Conservation (phyloP, 2,329 filamentous ascomycete species). For the Penicillium sp. region DNA sequence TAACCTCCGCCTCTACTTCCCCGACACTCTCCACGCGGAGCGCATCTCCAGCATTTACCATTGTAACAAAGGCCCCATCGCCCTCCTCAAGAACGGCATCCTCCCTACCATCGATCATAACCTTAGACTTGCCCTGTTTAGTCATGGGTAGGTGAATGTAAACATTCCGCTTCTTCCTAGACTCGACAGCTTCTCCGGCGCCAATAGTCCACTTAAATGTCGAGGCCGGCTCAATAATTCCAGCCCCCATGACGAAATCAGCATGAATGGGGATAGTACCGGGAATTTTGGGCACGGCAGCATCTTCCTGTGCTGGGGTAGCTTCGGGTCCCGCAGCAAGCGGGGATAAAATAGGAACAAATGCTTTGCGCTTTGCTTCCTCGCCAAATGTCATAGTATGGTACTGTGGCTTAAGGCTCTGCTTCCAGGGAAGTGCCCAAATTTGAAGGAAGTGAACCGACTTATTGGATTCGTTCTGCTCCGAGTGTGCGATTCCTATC, state of each 20-base stretch:
- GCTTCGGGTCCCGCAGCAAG: conserved; percentile 66
- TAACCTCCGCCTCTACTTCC: conserved; percentile 67
- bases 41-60: conserved; percentile 63
- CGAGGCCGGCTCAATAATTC: conserved; percentile 65
- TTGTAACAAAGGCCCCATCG: conserved; percentile 74
- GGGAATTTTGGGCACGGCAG: conserved; percentile 60
- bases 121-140: conserved; percentile 69
- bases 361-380: conserved; percentile 66
- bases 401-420: conserved; percentile 71
- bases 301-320: conserved; percentile 61
- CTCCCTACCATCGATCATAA: conserved; percentile 66
- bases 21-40: conserved; percentile 67
- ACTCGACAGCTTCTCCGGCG: conserved; percentile 39
- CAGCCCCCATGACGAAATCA: conserved; percentile 79
- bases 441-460: conserved; percentile 86
- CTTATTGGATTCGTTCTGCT: conserved; percentile 72
- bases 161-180: conserved; percentile 62
- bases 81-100: conserved; percentile 70
- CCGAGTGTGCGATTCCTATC: conserved; percentile 70
- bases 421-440: conserved; percentile 78
- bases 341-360: conserved; percentile 75
- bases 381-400: conserved; percentile 73
- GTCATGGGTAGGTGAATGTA: conserved; percentile 81
- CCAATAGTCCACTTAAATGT: conserved; percentile 73
- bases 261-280: conserved; percentile 80